Base-by-base conservation (phyloP, 805 yeast species). In the Suhomyces xylopsoci region DNA sequence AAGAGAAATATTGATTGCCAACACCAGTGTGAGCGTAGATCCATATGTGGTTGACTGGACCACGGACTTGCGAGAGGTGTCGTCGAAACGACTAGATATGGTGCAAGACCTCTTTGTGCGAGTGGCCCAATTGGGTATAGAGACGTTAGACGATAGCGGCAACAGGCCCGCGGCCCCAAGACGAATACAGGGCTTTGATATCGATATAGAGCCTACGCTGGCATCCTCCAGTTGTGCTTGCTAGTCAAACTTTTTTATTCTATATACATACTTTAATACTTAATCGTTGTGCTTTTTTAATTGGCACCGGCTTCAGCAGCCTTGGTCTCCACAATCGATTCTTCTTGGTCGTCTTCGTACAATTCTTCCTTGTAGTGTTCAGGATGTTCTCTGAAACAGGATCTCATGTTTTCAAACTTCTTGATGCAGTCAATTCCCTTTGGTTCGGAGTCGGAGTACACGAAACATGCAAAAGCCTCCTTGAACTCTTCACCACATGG, bases 401-500 rank as follows among this genome's bases (percentile, higher is more conserved):
- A 80, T 76, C 96, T 97, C 98, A 93, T 94, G 63, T 76, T 81
- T 69, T 86, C 84, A 75, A 93, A 94, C 75, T 88, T 88, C 62
- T 88, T 90, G 61, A 93, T 83, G 74, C 99, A 94, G 69, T 94
- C 97, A 55, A 88, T 83, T 47, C 99, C 99, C 77, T 93, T 93
- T 67, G 98, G 97, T 68, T 93, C 98, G 53, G 87, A 86, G 63
- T 87, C 90, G 6, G 97, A 91, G 77, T 87, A 91, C 43, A 94
- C 93, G 66, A 94, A 94, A 70, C 99, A 94, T 8, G 96, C 80
- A 69, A 94, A 94, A 0, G 99, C 98, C 50, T 82, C 90, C 74
- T 89, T 90, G 78, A 90, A 90, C 73, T 91, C 96, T 62, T 85
- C 92, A 53, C 99, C 99, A 75, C 99, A 94, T 51, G 99, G 98